Evolutionary conservation across 163 green algal species (phyloP).

Genomic region (Chloroidium sp.): DNA sequence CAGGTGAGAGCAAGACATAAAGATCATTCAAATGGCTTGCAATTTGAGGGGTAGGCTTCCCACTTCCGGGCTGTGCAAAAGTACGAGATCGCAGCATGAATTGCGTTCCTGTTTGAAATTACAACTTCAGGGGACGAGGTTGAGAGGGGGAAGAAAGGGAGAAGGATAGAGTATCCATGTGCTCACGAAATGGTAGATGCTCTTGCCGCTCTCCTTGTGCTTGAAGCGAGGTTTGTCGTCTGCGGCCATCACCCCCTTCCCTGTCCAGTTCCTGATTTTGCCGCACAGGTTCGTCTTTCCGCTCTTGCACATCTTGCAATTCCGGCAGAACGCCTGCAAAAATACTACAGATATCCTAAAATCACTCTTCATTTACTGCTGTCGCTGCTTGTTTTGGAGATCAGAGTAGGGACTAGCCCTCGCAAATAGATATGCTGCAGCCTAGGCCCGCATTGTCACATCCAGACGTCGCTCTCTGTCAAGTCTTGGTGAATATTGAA

Average conservation of each 20-base stretch:
- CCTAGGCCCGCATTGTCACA: no score
- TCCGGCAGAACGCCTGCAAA: constrained; percentile 62
- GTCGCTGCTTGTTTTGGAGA: not conserved
- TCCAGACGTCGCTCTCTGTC: no score
- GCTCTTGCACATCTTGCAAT: constrained; percentile 95
- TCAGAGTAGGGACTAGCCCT: not conserved
- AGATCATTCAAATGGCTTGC: no score
- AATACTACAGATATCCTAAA: not conserved
- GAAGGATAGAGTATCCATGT: constrained; percentile 18
- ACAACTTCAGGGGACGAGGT: not conserved
- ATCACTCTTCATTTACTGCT: not conserved
- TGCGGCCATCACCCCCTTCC: constrained; percentile 88
- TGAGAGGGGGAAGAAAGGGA: constrained; percentile 10
- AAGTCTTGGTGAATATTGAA: no score
- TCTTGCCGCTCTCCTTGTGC: constrained; percentile 55
- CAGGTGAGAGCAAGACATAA: no score
- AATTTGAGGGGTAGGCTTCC: no score
- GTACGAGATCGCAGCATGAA: no score
- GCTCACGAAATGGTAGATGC: constrained; percentile 95
- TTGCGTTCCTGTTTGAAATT: not conserved
- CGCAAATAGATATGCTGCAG: no score
- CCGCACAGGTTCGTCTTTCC: constrained; percentile 92
- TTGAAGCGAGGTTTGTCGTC: constrained; percentile 77
- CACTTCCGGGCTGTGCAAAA: no score
- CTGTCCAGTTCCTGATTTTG: constrained; percentile 74